Base-by-base conservation (phyloP, 2,329 filamentous ascomycete genomes). In the Venturia nashicola region DNA sequence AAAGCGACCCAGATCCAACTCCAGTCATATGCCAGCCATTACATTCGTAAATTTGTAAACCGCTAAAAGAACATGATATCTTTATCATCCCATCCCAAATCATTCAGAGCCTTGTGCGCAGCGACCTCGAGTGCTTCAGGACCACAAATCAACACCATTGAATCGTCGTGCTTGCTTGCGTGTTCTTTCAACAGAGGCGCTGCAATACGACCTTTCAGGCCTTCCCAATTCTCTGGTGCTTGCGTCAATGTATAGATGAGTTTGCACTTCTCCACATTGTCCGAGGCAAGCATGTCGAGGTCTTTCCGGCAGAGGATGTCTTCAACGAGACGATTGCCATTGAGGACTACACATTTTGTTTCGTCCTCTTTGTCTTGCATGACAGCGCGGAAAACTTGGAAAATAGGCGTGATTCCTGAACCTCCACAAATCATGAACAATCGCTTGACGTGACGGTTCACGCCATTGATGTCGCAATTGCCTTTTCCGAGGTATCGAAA, bases 321-420 rank as follows among this genome's bases (percentile, higher is more conserved):
- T 67, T 88, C 86, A 62, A 90, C 83, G 7, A 80, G 71, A 14
- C 90, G 79, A 69, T 97, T 97, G 0, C 91, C 90, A 70, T 96
- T 82, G 0, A 97, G 77, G 0, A 97, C 80, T 1, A 88, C 76
- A 70, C 90, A 96, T 2, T 73, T 76, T 0, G 89, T 94, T 9
- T 73, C 68, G 70, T 93, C 89, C 0, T 78, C 72, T 1, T 72
- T 68, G 67, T 93, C 84, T 57, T 82, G 79, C 73, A 91, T 82
- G 0, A 95, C 83, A 0, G 89, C 87, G 7, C 89, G 80, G 62
- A 95, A 78, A 3, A 96, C 89, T 71, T 94, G 89, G 72, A 87
- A 94, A 67, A 96, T 89, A 0, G 92, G 92, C n/a, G 92, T 96
- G 70, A 97, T 88, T 0, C 92, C 92, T n/a, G 85, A 90, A 6